Evolutionary conservation across 2,329 filamentous ascomycete species (phyloP).

Genomic region (Neofusicoccum ribis): DNA sequence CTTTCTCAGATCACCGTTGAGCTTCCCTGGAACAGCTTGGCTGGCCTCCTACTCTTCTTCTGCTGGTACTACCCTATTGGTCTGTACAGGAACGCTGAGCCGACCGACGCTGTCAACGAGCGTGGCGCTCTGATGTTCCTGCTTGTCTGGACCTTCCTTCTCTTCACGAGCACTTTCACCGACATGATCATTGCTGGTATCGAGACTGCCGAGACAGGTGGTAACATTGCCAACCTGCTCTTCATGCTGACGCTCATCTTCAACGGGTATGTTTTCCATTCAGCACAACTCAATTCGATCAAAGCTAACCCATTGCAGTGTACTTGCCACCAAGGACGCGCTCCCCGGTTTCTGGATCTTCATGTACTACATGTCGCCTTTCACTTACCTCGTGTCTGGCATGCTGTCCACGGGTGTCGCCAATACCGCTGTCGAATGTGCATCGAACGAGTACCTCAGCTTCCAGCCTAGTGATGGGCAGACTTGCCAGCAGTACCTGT

Average conservation of each 20-base stretch:
- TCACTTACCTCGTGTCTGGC: slow-evolving; percentile 74
- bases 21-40: slow-evolving; percentile 73
- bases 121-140: slow-evolving; percentile 76
- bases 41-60: slow-evolving; percentile 69
- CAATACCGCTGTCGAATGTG: slow-evolving; percentile 63
- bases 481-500: slow-evolving; percentile 61
- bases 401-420: slow-evolving; percentile 69
- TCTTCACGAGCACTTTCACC: slow-evolving; percentile 76
- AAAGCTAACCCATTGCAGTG: slow-evolving; percentile 50
- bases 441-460: slow-evolving; percentile 63
- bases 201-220: slow-evolving; percentile 68
- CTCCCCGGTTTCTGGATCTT: slow-evolving; percentile 75
- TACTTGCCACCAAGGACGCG: slow-evolving; percentile 60
- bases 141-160: slow-evolving; percentile 66
- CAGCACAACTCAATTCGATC: slow-evolving; percentile 24
- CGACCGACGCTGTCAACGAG: slow-evolving; percentile 59
- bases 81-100: slow-evolving; percentile 64
- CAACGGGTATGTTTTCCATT: slow-evolving; percentile 46
- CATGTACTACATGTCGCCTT: slow-evolving; percentile 75
- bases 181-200: slow-evolving; percentile 71
- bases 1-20: slow-evolving; percentile 77
- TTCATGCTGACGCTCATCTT: slow-evolving; percentile 71
- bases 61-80: slow-evolving; percentile 82
- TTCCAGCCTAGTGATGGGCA: slow-evolving; percentile 60
- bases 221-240: slow-evolving; percentile 68